These are phyloP conservation scores for Paraurostyla sp. DNA, from an alignment of 73 alveolate species.

Conservation along the genomic window DNA sequence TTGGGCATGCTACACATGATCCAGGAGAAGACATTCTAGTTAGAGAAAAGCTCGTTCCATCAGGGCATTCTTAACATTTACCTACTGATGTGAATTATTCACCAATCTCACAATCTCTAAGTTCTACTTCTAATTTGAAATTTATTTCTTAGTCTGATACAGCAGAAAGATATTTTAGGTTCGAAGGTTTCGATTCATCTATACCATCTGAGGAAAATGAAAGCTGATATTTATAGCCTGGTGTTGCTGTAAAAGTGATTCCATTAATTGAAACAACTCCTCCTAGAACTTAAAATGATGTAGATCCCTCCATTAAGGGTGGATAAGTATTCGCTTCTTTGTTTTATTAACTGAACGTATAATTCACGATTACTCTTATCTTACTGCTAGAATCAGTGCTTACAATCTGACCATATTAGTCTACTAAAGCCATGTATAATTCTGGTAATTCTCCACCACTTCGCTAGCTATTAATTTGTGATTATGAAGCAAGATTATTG, in stretches of 20 bases:
- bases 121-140: neutral
- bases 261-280: slow-evolving; percentile 4
- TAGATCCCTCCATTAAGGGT: neutral
- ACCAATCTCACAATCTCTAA: slow-evolving; percentile 45
- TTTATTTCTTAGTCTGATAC: neutral
- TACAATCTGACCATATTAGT: slow-evolving; percentile 54
- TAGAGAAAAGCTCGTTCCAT: neutral
- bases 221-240: slow-evolving; percentile 17
- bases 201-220: neutral
- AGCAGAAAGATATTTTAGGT: neutral
- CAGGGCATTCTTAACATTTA: neutral
- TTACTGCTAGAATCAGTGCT: neutral
- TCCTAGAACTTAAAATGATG: neutral
- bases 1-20: slow-evolving; percentile 47
- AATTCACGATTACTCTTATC: neutral
- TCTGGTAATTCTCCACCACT: slow-evolving; percentile 56
- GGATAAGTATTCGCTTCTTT: neutral
- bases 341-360: neutral
- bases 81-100: slow-evolving; percentile 26
- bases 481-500: neutral
- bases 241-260: slow-evolving; percentile 1
- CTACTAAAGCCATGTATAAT: slow-evolving; percentile 38
- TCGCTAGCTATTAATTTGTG: neutral
- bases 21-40: slow-evolving; percentile 29
- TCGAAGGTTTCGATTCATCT: neutral